A percentile compares a stretch with the other conserved stretches of the same genome.
Conservation (phyloP, 441 rosid species). For the Pelargonium australe region DNA sequence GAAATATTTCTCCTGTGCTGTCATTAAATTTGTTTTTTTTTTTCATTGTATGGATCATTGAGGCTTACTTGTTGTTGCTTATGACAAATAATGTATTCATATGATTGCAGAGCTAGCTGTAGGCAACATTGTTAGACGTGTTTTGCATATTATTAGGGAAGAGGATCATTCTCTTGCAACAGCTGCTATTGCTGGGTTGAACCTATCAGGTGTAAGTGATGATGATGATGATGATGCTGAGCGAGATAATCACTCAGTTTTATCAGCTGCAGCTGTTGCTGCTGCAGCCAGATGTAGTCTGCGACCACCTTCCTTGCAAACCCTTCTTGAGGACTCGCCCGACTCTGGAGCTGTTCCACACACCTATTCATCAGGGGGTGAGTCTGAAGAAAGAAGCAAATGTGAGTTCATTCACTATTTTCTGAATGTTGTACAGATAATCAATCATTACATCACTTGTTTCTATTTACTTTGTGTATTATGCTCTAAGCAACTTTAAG, state of each 20-base stretch:
- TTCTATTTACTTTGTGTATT: neutral
- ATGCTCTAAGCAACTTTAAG: slow-evolving; percentile 1
- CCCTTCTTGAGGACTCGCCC: slow-evolving; percentile 77
- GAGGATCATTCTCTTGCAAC: slow-evolving; percentile 75
- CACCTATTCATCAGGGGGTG: slow-evolving; percentile 79
- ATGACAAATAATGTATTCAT: neutral
- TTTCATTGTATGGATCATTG: neutral
- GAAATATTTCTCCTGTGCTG: neutral
- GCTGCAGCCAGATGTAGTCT: slow-evolving; percentile 88
- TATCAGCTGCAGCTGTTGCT: slow-evolving; percentile 81
- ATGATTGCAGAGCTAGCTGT: slow-evolving; percentile 89
- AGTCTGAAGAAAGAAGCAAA: slow-evolving; percentile 97
- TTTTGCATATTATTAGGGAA: slow-evolving; percentile 90
- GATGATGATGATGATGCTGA: slow-evolving; percentile 55
- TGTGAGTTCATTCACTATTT: slow-evolving; percentile 31
- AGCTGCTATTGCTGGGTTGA: slow-evolving; percentile 68
- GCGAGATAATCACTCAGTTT: slow-evolving; percentile 46
- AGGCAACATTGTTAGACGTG: slow-evolving; percentile 91
- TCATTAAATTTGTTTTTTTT: neutral
- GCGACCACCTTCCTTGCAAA: slow-evolving; percentile 88
- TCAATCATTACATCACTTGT: neutral
- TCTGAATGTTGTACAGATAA: neutral
- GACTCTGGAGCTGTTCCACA: slow-evolving; percentile 56
- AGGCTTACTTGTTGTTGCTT: neutral
- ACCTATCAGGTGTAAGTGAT: slow-evolving; percentile 62